A percentile compares a stretch with the other conserved stretches of the same genome.
Evolutionary conservation across 2,329 filamentous ascomycete species (phyloP).

Genomic region (Exophiala spinifera): DNA sequence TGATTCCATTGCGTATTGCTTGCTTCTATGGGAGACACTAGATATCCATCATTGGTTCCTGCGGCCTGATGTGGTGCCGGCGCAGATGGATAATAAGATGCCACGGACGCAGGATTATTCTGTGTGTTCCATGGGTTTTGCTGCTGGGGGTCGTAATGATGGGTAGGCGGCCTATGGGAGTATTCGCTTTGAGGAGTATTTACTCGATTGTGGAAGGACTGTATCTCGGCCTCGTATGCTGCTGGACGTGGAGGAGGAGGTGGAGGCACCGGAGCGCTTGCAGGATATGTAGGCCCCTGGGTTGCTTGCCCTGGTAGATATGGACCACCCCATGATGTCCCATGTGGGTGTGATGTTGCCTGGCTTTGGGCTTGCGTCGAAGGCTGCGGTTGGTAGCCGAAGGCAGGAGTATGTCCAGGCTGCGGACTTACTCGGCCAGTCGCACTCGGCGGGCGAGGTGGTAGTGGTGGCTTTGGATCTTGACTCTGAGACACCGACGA

Average conservation of each 20-base stretch:
- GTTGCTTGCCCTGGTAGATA: slow-evolving; percentile 22
- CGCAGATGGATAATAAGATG: slow-evolving; percentile 17
- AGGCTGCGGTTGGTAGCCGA: slow-evolving; percentile 18
- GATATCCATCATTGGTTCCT: slow-evolving; percentile 17
- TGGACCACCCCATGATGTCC: slow-evolving; percentile 20
- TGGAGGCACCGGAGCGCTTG: slow-evolving; percentile 33
- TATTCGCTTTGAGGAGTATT: slow-evolving; percentile 34
- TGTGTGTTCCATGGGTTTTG: slow-evolving; percentile 23
- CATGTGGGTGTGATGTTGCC: slow-evolving; percentile 19
- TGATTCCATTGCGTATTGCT: slow-evolving; percentile 10
- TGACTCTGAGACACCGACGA: slow-evolving; percentile 4
- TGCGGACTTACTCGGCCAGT: slow-evolving; percentile 18
- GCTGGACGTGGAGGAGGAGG: slow-evolving; percentile 43
- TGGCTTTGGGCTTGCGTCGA: not conserved
- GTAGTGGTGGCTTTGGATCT: slow-evolving; percentile 25
- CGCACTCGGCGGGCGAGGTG: slow-evolving; percentile 27
- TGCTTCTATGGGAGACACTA: slow-evolving; percentile 27
- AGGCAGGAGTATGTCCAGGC: slow-evolving; percentile 5
- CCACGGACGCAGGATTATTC: slow-evolving; percentile 8
- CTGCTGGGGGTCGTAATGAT: slow-evolving; percentile 33
- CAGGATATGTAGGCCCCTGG: slow-evolving; percentile 25
- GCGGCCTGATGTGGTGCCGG: slow-evolving; percentile 6
- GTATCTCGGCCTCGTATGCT: slow-evolving; percentile 35
- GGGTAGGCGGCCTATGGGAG: slow-evolving; percentile 32
- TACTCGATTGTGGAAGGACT: slow-evolving; percentile 30